Evolutionary conservation across 106 monocot species (phyloP), one percentile per base, ranked within the genome.

Genomic region (Dendrobium chrysotoxum): DNA sequence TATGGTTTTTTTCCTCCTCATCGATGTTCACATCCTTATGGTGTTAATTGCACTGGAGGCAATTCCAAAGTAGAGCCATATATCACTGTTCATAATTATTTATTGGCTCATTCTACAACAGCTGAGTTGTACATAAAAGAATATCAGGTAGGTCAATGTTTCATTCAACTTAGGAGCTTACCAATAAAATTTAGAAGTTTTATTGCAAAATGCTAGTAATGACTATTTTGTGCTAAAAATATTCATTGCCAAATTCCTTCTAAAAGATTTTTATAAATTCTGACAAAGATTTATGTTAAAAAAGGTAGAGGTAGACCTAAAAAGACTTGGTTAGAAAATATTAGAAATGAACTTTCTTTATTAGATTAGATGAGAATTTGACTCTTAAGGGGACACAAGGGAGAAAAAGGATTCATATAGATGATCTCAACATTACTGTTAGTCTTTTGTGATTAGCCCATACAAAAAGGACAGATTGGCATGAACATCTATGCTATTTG

Each of bases 51-150:
- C 70, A 82, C 75, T 2, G 71, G 18, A 1, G 89, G 89, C 18
- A 78, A 92, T 77, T 92, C 92, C 31, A 89, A 82, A 1, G 70
- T 77, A 2, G 89, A 92, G 78, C 92, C 92, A 55, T 89, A 92
- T 75, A 84, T 92, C 18, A 80, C 46, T 4, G 65, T 57, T 31
- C 87, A 92, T 70, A 82, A 89, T 28, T 41, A 75, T 15, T 35
- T 92, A 9, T 67, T 92, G 30, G 85, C 92, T 0, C 92, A 89
- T 84, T 82, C 87, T 12, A 78, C 85, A 38, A 81, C 28, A 54
- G 81, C 75, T n/a, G 53, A 55, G 41, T 47, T 92, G n/a, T 92
- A 89, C 76, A 79, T 50, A 46, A 55, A 47, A 42, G 89, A 87
- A 76, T 92, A 92, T 77, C 84, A 88, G 68, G 91, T 91, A 40